Percentiles rank a stretch among this genome's conserved stretches.
Evolutionary conservation across 1,284 basidiomycete genomes (phyloP).

Genomic region (Pholiota adiposa): DNA sequence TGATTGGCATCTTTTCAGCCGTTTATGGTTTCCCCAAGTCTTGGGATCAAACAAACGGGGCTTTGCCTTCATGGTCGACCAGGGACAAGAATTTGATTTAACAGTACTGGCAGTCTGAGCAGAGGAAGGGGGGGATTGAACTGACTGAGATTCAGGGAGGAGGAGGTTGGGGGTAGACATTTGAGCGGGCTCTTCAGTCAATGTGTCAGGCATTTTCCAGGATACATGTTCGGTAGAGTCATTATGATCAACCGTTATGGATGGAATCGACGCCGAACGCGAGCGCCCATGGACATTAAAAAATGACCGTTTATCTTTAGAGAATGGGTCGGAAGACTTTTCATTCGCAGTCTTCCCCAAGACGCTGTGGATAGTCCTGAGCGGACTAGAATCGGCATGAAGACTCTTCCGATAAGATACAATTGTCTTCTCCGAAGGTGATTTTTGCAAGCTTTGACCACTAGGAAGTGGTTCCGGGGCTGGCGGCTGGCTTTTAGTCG

Average conservation of each 20-base stretch:
- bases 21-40: slow-evolving; percentile 20
- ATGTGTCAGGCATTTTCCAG: slow-evolving; percentile 6
- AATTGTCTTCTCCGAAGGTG: background rate
- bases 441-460: background rate
- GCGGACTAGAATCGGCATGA: background rate
- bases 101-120: background rate
- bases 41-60: slow-evolving; percentile 21
- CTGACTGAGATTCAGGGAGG: background rate
- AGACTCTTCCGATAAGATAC: background rate
- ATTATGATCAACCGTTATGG: slow-evolving; percentile 27
- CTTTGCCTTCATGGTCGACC: background rate
- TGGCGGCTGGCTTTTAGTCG: background rate
- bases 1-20: slow-evolving; percentile 18
- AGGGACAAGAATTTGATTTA: background rate
- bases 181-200: slow-evolving; percentile 7
- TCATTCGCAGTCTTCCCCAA: background rate
- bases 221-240: slow-evolving; percentile 22
- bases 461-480: background rate
- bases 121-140: background rate
- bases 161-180: background rate
- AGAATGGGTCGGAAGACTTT: background rate
- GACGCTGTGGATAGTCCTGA: background rate
- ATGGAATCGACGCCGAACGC: slow-evolving; percentile 22
- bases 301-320: background rate
- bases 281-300: slow-evolving; percentile 22